A percentile compares a stretch with the other conserved stretches of the same genome.
Evolutionary conservation across 106 monocot genomes (phyloP).

Genomic region (Allium fistulosum): DNA sequence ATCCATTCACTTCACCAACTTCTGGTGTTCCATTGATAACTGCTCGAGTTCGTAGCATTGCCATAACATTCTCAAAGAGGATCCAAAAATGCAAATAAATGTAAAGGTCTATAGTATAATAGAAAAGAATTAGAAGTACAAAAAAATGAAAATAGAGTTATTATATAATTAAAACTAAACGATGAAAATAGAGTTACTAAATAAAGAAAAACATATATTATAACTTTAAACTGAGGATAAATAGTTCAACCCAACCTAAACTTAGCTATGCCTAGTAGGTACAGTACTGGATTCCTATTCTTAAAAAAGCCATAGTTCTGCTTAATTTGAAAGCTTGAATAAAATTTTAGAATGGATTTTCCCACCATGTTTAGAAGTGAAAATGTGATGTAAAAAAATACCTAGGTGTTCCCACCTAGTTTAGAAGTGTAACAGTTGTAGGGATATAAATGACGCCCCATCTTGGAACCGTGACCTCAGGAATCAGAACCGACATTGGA

Average conservation of each 20-base stretch:
- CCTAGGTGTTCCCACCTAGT: conserved; percentile 28
- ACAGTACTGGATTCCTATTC: no score
- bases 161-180: no score
- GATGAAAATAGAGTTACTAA: no score
- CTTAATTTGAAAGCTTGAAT: no score
- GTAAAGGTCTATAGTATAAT: conserved; percentile 25
- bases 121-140: not conserved
- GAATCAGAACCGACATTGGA: conserved; percentile 19
- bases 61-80: conserved; percentile 37
- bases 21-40: conserved; percentile 19
- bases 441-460: conserved; percentile 31
- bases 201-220: no score
- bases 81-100: conserved; percentile 25
- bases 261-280: no score
- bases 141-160: not conserved
- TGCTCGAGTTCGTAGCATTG: conserved; percentile 29
- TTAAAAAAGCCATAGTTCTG: no score
- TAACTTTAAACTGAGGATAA: no score
- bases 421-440: conserved; percentile 17
- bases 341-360: no score
- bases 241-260: no score
- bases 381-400: no score
- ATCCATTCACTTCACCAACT: conserved; percentile 28
- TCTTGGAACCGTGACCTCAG: conserved; percentile 24
- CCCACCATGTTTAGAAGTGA: no score